Base-by-base conservation (phyloP, 495 filamentous ascomycete genomes). In the Hyaloscypha variabilis region DNA sequence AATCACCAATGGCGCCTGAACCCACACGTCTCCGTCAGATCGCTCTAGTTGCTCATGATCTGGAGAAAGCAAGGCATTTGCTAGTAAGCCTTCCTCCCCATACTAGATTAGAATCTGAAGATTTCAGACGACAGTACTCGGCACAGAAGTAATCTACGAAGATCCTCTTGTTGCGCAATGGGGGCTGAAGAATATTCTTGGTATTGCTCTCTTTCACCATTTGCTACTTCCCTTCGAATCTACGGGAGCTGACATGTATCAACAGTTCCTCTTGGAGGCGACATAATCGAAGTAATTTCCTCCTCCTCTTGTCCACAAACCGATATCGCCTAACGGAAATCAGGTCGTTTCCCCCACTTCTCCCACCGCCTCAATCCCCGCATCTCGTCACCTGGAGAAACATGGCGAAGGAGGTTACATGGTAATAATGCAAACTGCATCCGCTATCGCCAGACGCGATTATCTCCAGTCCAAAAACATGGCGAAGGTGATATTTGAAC, bases 341-440 rank as follows among this genome's bases (percentile, higher is more conserved):
- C n/a, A n/a, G n/a, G n/a, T n/a, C n/a, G n/a, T n/a, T n/a, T n/a
- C n/a, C n/a, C n/a, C n/a, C n/a, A n/a, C 51, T 23, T 24, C 21
- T 25, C 51, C 4, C 5, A 1, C 51, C 51, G 14, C 19, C 49
- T 31, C 62, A 36, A 64, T 60, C 2, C 46, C 68, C 26, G 68
- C 60, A 42, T 58, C 51, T 14, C n/a, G 68, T 52, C 68, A 67
- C 50, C 68, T 70, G 53, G 29, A 39, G 0, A 66, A 62, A 39
- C 63, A 56, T 2, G 68, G 64, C 3, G 68, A 70, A 49, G 64
- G 68, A 26, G 68, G 68, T 0, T 70, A 70, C 42, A 70, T 70
- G 68, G 52, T 70, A 25, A 67, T 70, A 29, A 70, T 70, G 68
- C 68, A 70, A 34, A 64, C 68, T 1, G 1, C 28, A 1, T 54